Base-by-base conservation (phyloP, 441 rosid species). In the Croton laevigatus region DNA sequence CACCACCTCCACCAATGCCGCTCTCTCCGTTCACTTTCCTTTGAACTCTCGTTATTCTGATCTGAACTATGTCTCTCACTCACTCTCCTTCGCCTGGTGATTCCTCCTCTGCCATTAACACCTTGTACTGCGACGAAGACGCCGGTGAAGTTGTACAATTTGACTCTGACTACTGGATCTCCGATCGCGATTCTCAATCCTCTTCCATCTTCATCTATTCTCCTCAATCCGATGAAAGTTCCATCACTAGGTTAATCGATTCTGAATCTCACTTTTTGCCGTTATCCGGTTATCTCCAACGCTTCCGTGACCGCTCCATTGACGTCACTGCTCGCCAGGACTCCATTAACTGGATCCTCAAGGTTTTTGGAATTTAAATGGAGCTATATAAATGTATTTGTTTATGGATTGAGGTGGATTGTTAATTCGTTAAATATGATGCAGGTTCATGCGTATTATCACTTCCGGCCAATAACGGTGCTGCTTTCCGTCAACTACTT, bases 361-460 rank as follows among this genome's bases (percentile, higher is more conserved):
- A 84, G 84, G 87, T 87, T 32, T 27, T 5, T 32, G 19, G 6
- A 49, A 37, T 46, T 53, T 40, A 58, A 17, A 58, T 22, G 12
- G 2, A 27, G 2, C 14, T 51, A 9, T 64, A 9, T 51, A 14
- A 10, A 8, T 40, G 10, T 44, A 10, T 32, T 53, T 59, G 69
- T 66, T 19, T 23, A n/a, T 46, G n/a, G 44, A 45, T 40, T 53
- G 10, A 13, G 14, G 12, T 42, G 5, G 3, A 19, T 22, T 36
- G 32, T 3, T 44, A 20, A 68, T 70, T 22, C 36, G 9, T 40
- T 7, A 40, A 45, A 54, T 61, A 46, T 45, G 71, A 76, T 82
- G 80, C 82, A 91, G 90, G 97, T 91, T 78, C 83, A 86, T 85
- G 89, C 82, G 19, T 78, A 77, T 75, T 84, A 87, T 71, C 68